Evolutionary conservation across 2,329 filamentous ascomycete species (phyloP).

Genomic region (Chaetomium sp.): DNA sequence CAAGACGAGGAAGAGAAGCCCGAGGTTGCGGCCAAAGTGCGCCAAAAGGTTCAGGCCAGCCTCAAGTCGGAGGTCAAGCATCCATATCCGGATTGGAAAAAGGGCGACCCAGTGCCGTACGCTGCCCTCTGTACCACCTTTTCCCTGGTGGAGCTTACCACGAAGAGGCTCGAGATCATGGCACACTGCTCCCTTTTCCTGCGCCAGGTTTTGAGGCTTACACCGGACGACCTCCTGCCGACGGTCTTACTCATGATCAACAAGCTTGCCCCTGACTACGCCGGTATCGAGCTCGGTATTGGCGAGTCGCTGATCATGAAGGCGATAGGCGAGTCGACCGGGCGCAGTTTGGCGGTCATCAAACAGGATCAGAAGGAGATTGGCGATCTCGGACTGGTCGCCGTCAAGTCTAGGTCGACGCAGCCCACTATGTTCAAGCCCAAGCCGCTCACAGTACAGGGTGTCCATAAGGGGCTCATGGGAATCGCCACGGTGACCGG

Average conservation of each 20-base stretch:
- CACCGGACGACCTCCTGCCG: slow-evolving; percentile 81
- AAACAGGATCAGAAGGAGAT: slow-evolving; percentile 96
- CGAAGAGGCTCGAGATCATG: slow-evolving; percentile 84
- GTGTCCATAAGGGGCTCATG: slow-evolving; percentile 86
- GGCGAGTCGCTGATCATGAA: slow-evolving; percentile 99
- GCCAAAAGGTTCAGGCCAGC: slow-evolving; percentile 78
- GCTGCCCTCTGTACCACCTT: slow-evolving; percentile 93
- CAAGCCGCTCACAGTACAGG: slow-evolving; percentile 81
- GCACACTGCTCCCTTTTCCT: slow-evolving; percentile 90
- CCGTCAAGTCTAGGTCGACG: slow-evolving; percentile 91
- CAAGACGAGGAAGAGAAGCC: slow-evolving; percentile 67
- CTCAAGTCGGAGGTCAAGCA: slow-evolving; percentile 70
- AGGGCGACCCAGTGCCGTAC: slow-evolving; percentile 87
- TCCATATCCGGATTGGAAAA: slow-evolving; percentile 93
- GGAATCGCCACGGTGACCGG: slow-evolving; percentile 84
- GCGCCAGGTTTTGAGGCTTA: slow-evolving; percentile 89
- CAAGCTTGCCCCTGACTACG: slow-evolving; percentile 94
- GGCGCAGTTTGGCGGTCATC: slow-evolving; percentile 83
- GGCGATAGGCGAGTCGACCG: slow-evolving; percentile 91
- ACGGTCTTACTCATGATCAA: slow-evolving; percentile 96
- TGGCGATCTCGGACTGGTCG: slow-evolving; percentile 90
- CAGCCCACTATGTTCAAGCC: slow-evolving; percentile 99
- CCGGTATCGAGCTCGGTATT: slow-evolving; percentile 96
- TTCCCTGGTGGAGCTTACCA: slow-evolving; percentile 91
- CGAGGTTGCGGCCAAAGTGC: slow-evolving; percentile 70